phyloP scores from a whole-genome alignment of 1,284 basidiomycete species.

The Taiwanofungus camphoratus region DNA sequence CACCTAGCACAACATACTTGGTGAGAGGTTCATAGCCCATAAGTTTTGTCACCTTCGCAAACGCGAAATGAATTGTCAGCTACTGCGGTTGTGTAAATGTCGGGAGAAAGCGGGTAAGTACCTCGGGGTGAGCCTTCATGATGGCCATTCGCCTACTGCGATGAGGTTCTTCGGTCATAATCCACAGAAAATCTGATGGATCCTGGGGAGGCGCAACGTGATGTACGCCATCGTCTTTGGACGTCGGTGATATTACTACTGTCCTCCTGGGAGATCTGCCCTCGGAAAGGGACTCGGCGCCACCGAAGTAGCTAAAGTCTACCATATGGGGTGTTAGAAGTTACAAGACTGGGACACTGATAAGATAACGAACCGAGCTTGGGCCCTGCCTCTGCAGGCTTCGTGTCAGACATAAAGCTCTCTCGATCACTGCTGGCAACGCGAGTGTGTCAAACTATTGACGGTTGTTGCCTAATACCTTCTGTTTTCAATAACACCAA shows the following conservation, averaged over 20 bases:
- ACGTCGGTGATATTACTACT: constrained; percentile 35
- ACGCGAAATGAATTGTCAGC: not conserved
- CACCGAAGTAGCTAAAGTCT: constrained; percentile 76
- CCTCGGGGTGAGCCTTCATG: constrained; percentile 92
- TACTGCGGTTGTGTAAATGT: not conserved
- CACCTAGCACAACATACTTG: constrained; percentile 79
- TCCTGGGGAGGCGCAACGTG: constrained; percentile 56
- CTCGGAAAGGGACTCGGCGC: constrained; percentile 67
- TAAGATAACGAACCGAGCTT: constrained; percentile 8
- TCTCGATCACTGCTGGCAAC: not conserved
- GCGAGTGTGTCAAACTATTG: constrained; percentile 11
- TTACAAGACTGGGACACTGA: not conserved
- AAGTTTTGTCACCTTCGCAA: constrained; percentile 73
- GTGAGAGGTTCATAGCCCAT: constrained; percentile 95
- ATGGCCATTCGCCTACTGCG: constrained; percentile 83
- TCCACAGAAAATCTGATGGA: constrained; percentile 84
- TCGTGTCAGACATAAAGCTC: constrained; percentile 2
- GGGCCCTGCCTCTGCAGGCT: constrained; percentile 6
- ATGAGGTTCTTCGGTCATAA: constrained; percentile 97
- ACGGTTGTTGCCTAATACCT: constrained; percentile 21
- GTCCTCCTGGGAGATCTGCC: constrained; percentile 59
- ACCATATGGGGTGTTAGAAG: constrained; percentile 1
- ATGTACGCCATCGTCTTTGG: constrained; percentile 35
- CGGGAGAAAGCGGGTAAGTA: constrained; percentile 30
- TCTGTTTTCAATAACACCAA: constrained; percentile 19